Base-by-base conservation (phyloP, 768 basidiomycete species). In the Pleurotus tuoliensis region DNA sequence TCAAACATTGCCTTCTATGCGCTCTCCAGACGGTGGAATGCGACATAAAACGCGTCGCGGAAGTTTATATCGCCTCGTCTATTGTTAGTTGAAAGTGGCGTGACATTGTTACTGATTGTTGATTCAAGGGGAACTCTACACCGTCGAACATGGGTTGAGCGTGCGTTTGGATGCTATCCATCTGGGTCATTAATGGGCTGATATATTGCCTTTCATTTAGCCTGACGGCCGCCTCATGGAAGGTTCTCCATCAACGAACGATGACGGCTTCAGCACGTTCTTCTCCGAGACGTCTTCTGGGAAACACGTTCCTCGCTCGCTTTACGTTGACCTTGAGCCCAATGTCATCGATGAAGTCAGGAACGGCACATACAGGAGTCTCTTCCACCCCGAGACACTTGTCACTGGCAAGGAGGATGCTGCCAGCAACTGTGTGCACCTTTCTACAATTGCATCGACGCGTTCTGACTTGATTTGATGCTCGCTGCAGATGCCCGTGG, bases 341-440 rank as follows among this genome's bases (percentile, higher is more conserved):
- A 94, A 94, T 71, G 96, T 94, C 69, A 92, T 98, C 68, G 96
- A 98, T 68, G 94, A 97, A 75, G 94, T 99, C 66, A 87, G 92
- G 73, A 95, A 83, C 61, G 97, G 97, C 61, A 86, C 89, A 43
- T 99, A 98, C 85, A 84, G 92, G 74, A 88, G 87, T 72, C 88
- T 99, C 56, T 99, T 99, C 86, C 97, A 99, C 77, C 97, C 97
- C 9, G 97, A 98, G 83, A 95, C 97, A 58, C 85, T 99, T 72
- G 84, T 99, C 66, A 94, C 91, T 56, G 97, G 97, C 63, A 99
- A 98, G 78, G 97, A 99, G 78, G 97, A 99, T 71, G 97, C 97
- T 57, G 97, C 97, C 59, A 98, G 94, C 82, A 99, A 99, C 77
- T 99, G 95, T 95, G 73, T 57, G 77, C 67, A 18, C 18, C 40